A percentile compares a stretch with the other conserved stretches of the same genome.
Conservation (phyloP, 1,284 basidiomycete genomes). For the Ganoderma sinense region DNA sequence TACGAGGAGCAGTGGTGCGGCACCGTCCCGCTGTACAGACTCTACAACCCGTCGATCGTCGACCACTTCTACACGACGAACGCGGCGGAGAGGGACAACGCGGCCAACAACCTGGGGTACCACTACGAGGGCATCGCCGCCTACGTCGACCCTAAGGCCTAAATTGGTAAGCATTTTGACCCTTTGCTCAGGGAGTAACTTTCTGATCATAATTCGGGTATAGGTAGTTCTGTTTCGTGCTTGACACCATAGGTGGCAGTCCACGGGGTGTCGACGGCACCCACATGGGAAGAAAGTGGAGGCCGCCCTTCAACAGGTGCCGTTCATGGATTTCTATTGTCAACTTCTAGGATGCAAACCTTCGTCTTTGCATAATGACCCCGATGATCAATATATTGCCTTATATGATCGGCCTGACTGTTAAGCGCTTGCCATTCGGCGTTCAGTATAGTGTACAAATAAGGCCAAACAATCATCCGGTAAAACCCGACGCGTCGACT, state of each 20-base stretch:
- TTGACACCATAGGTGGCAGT: background rate
- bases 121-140: constrained; percentile 14
- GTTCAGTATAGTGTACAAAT: constrained; percentile 1
- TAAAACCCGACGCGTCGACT: background rate
- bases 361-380: background rate
- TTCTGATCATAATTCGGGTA: background rate
- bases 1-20: constrained; percentile 5
- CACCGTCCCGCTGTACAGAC: constrained; percentile 20
- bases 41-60: constrained; percentile 7
- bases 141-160: constrained; percentile 12
- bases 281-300: too few relatives aligned
- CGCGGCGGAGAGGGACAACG: constrained; percentile 13
- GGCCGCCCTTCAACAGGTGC: too few relatives aligned
- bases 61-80: constrained; percentile 24
- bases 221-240: background rate
- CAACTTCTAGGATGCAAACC: background rate
- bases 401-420: background rate
- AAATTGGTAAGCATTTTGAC: background rate
- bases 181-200: background rate
- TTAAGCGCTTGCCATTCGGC: background rate
- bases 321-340: too few relatives aligned
- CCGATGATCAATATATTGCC: background rate
- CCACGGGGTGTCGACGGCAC: too few relatives aligned
- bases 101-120: constrained; percentile 4
- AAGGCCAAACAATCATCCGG: background rate